phyloP scores from a whole-genome alignment of 345 rosid species.

The Eucalyptus regnans region DNA sequence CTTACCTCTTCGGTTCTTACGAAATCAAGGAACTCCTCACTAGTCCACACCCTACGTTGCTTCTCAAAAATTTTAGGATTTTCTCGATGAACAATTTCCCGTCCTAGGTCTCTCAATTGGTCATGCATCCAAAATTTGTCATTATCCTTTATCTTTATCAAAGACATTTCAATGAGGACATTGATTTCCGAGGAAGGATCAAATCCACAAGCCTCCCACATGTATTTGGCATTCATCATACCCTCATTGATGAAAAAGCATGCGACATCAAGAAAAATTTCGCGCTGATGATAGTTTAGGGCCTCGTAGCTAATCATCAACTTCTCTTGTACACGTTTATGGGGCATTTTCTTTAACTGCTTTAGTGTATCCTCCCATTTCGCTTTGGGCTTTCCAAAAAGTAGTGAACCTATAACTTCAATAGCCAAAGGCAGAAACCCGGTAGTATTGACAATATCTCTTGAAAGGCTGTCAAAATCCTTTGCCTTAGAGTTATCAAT shows the following conservation, averaged over 20 bases:
- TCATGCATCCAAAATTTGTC: background rate
- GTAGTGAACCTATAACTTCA: background rate
- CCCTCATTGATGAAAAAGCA: background rate
- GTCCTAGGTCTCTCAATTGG: background rate
- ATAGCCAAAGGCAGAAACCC: background rate
- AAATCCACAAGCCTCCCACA: background rate
- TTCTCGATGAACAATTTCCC: background rate
- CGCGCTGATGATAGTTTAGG: fast-evolving
- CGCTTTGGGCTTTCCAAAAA: fast-evolving
- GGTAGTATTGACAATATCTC: background rate
- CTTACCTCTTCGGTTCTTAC: background rate
- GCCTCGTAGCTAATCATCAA: background rate
- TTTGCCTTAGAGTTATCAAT: fast-evolving
- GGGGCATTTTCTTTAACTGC: fast-evolving
- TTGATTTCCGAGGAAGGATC: fast-evolving
- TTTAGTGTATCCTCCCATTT: background rate
- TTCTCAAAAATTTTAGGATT: background rate
- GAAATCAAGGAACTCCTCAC: background rate
- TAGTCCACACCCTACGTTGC: background rate
- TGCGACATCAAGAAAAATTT: background rate
- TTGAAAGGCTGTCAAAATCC: background rate
- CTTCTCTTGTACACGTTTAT: fast-evolving
- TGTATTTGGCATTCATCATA: fast-evolving
- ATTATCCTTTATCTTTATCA: too few species aligned
- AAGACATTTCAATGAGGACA: fast-evolving